Evolutionary conservation across 805 yeast species (phyloP).

Genomic region (Candida vaughaniae): DNA sequence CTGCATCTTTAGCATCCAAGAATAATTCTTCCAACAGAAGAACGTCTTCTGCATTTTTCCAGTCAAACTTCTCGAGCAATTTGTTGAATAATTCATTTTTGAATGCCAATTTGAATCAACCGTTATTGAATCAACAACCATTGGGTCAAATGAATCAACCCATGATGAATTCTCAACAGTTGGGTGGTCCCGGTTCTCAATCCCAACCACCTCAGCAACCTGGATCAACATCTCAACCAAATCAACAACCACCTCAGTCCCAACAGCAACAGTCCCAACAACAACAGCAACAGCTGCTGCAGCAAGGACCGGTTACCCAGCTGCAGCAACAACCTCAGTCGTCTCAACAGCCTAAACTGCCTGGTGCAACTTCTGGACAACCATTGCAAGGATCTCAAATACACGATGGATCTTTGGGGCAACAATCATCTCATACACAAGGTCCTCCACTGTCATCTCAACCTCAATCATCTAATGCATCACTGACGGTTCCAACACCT

Average conservation of each 20-base stretch:
- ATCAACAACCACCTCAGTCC: neutral
- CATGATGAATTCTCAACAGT: constrained; percentile 8
- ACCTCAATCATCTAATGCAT: neutral
- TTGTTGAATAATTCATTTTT: constrained; percentile 15
- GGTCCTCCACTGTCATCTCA: neutral
- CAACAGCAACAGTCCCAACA: constrained; percentile 2
- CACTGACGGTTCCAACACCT: constrained; percentile 1
- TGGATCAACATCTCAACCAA: neutral
- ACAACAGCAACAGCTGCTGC: neutral
- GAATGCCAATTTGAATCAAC: constrained; percentile 9
- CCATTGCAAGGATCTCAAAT: constrained; percentile 1
- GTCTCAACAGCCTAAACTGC: constrained; percentile 3
- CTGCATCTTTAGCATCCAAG: constrained; percentile 21
- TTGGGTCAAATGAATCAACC: constrained; percentile 3
- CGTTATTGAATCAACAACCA: constrained; percentile 4
- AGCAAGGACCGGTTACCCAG: too few species aligned
- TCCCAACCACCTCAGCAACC: constrained; percentile 4
- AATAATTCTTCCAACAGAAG: constrained; percentile 47
- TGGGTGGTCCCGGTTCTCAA: neutral
- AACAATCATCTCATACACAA: neutral
- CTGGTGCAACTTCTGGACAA: neutral
- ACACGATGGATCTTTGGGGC: neutral
- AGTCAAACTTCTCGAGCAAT: constrained; percentile 16
- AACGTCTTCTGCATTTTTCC: constrained; percentile 53
- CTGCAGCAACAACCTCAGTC: neutral